These are phyloP conservation scores for Fusarium drepaniforme DNA, from an alignment of 2,329 filamentous ascomycete genomes.

Conservation along the genomic window DNA sequence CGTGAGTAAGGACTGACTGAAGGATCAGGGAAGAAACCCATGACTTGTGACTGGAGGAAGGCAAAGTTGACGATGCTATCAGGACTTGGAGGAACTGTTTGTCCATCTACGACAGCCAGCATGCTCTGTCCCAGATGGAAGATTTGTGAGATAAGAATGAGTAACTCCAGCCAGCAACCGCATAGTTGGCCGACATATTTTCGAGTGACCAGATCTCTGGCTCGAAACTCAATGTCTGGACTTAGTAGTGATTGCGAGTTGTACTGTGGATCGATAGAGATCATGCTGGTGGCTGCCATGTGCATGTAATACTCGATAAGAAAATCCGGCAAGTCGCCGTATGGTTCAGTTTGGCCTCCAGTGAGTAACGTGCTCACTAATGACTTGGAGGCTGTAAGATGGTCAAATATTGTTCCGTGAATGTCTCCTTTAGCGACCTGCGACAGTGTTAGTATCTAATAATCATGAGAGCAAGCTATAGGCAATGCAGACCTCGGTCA, in stretches of 20 bases:
- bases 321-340: slow-evolving; percentile 56
- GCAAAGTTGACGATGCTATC: slow-evolving; percentile 59
- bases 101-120: slow-evolving; percentile 46
- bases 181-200: slow-evolving; percentile 53
- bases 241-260: slow-evolving; percentile 47
- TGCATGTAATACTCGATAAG: slow-evolving; percentile 63
- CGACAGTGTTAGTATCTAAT: slow-evolving; percentile 17
- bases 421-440: slow-evolving; percentile 57
- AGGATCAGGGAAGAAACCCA: slow-evolving; percentile 53
- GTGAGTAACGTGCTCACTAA: slow-evolving; percentile 53
- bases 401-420: slow-evolving; percentile 59
- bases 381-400: slow-evolving; percentile 58
- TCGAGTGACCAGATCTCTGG: slow-evolving; percentile 43
- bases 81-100: slow-evolving; percentile 45
- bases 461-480: too few relatives aligned
- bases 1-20: slow-evolving; percentile 52
- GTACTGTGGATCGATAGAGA: slow-evolving; percentile 54
- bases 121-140: slow-evolving; percentile 58
- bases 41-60: slow-evolving; percentile 56
- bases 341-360: slow-evolving; percentile 47
- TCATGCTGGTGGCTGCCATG: slow-evolving; percentile 60
- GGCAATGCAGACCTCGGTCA: slow-evolving; percentile 58
- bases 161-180: slow-evolving; percentile 55
- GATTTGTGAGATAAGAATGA: slow-evolving; percentile 53
- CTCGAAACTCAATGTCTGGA: slow-evolving; percentile 47